These are phyloP conservation scores for Huntiella omanensis DNA, from an alignment of 2,329 filamentous ascomycete genomes.

Conservation along the genomic window DNA sequence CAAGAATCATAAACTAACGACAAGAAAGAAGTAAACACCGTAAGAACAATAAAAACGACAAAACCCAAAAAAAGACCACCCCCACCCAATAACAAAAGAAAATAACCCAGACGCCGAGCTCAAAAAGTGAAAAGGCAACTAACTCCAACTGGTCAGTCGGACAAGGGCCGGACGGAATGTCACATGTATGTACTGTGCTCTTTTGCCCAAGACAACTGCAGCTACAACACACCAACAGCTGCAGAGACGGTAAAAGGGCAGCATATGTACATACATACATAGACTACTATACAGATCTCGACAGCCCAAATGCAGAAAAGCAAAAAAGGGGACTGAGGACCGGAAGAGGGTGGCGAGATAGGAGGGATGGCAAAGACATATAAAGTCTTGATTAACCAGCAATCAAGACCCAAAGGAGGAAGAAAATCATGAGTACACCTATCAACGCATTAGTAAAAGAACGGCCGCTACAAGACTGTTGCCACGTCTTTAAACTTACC, in stretches of 20 bases:
- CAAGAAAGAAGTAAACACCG: conserved; percentile 13
- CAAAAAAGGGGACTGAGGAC: background rate
- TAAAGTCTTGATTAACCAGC: conserved; percentile 23
- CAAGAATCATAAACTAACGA: background rate
- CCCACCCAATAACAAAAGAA: conserved; percentile 7
- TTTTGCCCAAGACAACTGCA: too few species aligned
- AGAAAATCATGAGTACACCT: conserved; percentile 85
- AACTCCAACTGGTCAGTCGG: too few species aligned
- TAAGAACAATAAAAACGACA: conserved; percentile 5
- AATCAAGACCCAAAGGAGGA: conserved; percentile 55
- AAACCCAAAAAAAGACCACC: conserved; percentile 11
- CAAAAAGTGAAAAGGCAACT: background rate
- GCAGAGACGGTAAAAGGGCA: background rate
- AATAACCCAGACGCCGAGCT: background rate
- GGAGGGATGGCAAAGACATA: background rate
- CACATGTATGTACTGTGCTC: too few species aligned
- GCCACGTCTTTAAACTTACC: conserved; percentile 11
- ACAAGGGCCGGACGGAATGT: too few species aligned
- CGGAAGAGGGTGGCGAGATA: background rate
- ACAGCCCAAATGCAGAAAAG: background rate
- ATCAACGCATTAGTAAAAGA: conserved; percentile 24
- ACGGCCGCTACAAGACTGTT: background rate
- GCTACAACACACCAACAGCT: too few species aligned
- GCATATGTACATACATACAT: background rate
- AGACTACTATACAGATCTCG: background rate